These are phyloP conservation scores for Leptoxyphium fumago DNA, from an alignment of 2,329 filamentous ascomycete genomes.

Conservation along the genomic window DNA sequence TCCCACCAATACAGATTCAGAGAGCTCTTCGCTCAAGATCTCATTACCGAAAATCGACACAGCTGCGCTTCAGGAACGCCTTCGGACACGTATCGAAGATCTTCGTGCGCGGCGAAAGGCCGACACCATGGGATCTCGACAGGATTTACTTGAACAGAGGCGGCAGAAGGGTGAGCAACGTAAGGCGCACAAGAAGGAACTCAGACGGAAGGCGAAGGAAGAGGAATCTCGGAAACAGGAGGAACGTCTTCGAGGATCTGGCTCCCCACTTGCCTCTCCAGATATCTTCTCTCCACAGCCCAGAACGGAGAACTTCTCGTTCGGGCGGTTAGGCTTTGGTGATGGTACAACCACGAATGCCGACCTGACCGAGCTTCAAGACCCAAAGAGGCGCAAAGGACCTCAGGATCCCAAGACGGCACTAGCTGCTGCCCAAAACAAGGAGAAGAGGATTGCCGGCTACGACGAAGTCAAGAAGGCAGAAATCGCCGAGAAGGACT, in stretches of 20 bases:
- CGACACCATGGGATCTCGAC: constrained; percentile 71
- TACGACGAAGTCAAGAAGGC: constrained; percentile 69
- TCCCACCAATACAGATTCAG: neutral
- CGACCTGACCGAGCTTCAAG: constrained; percentile 42
- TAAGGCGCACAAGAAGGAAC: constrained; percentile 77
- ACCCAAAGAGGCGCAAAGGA: constrained; percentile 62
- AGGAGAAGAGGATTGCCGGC: constrained; percentile 61
- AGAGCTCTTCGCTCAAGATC: constrained; percentile 20
- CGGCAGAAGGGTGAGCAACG: constrained; percentile 76
- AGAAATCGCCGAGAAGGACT: constrained; percentile 83
- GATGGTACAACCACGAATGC: constrained; percentile 72
- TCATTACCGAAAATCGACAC: constrained; percentile 47
- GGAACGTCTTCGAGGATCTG: constrained; percentile 42
- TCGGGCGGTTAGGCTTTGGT: constrained; percentile 78
- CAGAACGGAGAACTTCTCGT: constrained; percentile 63
- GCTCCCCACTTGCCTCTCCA: constrained; percentile 35
- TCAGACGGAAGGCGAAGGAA: constrained; percentile 59
- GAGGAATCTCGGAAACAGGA: constrained; percentile 54
- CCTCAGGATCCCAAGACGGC: constrained; percentile 74
- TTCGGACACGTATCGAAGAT: constrained; percentile 71
- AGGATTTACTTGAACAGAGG: constrained; percentile 82
- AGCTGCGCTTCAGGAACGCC: constrained; percentile 59
- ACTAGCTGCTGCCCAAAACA: constrained; percentile 72
- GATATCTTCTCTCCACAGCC: constrained; percentile 32
- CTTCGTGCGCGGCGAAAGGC: constrained; percentile 78